Conservation (phyloP, 2,329 filamentous ascomycete genomes). For the Hypoxylon sp. region DNA sequence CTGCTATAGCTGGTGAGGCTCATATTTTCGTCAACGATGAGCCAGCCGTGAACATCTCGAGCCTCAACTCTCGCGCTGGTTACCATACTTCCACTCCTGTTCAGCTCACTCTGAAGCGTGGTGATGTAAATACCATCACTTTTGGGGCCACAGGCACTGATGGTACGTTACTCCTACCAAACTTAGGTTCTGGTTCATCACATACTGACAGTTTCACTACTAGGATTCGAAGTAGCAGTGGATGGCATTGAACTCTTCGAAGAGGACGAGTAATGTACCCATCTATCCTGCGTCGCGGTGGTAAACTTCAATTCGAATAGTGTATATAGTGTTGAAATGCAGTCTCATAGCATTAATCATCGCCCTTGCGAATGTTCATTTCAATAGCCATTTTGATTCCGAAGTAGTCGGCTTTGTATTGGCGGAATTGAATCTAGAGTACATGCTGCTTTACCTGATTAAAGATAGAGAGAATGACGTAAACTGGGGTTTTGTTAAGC, state of each 20-base stretch:
- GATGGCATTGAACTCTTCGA: slow-evolving; percentile 49
- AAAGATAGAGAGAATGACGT: slow-evolving; percentile 20
- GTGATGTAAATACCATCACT: slow-evolving; percentile 55
- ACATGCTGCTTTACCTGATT: background rate
- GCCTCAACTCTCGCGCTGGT: slow-evolving; percentile 57
- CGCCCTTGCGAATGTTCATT: background rate
- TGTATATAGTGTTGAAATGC: slow-evolving; percentile 3
- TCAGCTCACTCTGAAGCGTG: slow-evolving; percentile 51
- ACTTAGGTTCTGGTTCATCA: background rate
- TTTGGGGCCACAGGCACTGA: slow-evolving; percentile 54
- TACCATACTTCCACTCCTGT: slow-evolving; percentile 56
- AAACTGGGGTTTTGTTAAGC: background rate
- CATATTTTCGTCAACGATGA: slow-evolving; percentile 56
- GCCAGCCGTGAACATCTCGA: slow-evolving; percentile 55
- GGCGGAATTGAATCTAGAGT: background rate
- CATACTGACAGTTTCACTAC: slow-evolving; percentile 25
- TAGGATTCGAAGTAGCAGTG: slow-evolving; percentile 46
- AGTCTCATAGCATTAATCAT: background rate
- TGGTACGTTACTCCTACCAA: slow-evolving; percentile 42
- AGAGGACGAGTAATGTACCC: slow-evolving; percentile 34
- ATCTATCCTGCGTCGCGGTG: background rate
- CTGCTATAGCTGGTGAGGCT: slow-evolving; percentile 52
- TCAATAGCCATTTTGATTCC: too few relatives aligned
- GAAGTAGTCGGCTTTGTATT: background rate
- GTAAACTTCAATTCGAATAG: slow-evolving; percentile 5